Base-by-base conservation (phyloP, 1,284 basidiomycete genomes). In the Microbotryomycetes sp. region DNA sequence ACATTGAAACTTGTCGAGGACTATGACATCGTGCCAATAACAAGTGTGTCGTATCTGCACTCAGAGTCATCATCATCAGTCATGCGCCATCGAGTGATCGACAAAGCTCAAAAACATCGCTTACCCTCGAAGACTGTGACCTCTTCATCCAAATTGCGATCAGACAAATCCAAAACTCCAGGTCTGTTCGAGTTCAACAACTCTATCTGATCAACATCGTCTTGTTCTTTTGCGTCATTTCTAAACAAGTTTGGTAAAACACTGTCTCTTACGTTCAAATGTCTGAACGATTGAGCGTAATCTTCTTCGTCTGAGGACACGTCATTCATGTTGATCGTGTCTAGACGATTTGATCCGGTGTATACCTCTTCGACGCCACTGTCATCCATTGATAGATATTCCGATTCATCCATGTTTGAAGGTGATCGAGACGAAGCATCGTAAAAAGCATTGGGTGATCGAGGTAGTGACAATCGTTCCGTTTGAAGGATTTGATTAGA, bases 21-120 rank as follows among this genome's bases (percentile, higher is more conserved):
- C 87, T 87, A 49, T 79, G 81, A 6, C 86, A 87, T 19, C 84
- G 84, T 22, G 87, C 83, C 55, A 96, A 82, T 50, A 94, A 80
- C 54, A 96, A 81, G 79, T 96, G 92, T 0, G 92, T 96, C 23
- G 89, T 90, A 42, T 86, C 91, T 91, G 73, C 42, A 53, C n/a
- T n/a, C n/a, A n/a, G n/a, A n/a, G n/a, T n/a, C n/a, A n/a, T n/a
- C n/a, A n/a, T n/a, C n/a, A n/a, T n/a, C n/a, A n/a, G n/a, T n/a
- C n/a, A n/a, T n/a, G n/a, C n/a, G n/a, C n/a, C n/a, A n/a, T n/a
- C n/a, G n/a, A n/a, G n/a, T n/a, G n/a, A n/a, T n/a, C n/a, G n/a
- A n/a, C n/a, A n/a, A n/a, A n/a, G n/a, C n/a, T n/a, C n/a, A n/a
- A n/a, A n/a, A n/a, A n/a, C n/a, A n/a, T n/a, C n/a, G n/a, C n/a